Conservation (phyloP, 805 yeast species). For the Wickerhamiella allomyrinae region DNA sequence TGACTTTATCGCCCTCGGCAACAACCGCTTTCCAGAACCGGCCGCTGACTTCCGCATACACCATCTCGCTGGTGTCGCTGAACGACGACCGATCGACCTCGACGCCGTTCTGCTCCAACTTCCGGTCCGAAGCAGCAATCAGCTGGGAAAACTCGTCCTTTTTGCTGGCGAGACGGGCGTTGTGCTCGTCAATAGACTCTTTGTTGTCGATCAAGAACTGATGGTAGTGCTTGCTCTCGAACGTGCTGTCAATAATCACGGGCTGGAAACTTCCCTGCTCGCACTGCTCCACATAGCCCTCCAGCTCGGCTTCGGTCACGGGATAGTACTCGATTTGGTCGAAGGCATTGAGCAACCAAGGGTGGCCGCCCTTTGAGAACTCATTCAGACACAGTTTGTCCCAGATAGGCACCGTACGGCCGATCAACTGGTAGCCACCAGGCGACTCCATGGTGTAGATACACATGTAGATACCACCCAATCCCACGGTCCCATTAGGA, state of each 20-base stretch:
- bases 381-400: conserved; percentile 59
- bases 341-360: conserved; percentile 86
- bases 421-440: conserved; percentile 95
- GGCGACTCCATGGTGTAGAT: conserved; percentile 97
- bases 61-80: conserved; percentile 67
- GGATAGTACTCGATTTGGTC: conserved; percentile 94
- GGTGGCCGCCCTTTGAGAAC: conserved; percentile 35
- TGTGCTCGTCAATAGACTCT: conserved; percentile 43
- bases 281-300: conserved; percentile 52
- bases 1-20: conserved; percentile 59
- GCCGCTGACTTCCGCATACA: conserved; percentile 93
- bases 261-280: conserved; percentile 69
- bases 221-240: conserved; percentile 68
- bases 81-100: conserved; percentile 36
- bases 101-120: conserved; percentile 18
- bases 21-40: conserved; percentile 87
- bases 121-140: conserved; percentile 37
- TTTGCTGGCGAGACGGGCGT: conserved; percentile 46
- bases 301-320: conserved; percentile 73
- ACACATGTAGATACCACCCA: conserved; percentile 99
- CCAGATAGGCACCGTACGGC: conserved; percentile 96
- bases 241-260: conserved; percentile 59
- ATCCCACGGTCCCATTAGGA: conserved; percentile 93
- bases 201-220: conserved; percentile 64
- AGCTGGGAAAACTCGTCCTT: conserved; percentile 72